phyloP scores from a whole-genome alignment of 805 yeast genomes.

The Blastobotrys parvus region DNA sequence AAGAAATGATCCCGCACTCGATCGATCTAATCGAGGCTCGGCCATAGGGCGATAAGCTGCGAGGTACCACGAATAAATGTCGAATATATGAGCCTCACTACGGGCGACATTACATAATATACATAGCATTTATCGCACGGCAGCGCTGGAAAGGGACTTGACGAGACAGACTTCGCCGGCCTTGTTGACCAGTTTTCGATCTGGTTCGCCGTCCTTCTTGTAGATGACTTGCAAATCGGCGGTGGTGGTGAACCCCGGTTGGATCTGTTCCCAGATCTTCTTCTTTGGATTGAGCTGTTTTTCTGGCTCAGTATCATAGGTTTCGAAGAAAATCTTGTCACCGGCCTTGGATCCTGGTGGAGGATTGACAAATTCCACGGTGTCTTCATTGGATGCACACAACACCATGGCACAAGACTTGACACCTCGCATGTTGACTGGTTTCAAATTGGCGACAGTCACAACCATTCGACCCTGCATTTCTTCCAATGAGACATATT shows the following conservation, averaged over 20 bases:
- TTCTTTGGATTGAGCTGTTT: constrained; percentile 93
- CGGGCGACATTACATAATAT: no score
- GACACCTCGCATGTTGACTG: constrained; percentile 96
- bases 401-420: constrained; percentile 95
- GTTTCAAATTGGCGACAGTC: constrained; percentile 91
- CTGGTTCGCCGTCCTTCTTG: constrained; percentile 67
- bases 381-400: constrained; percentile 61
- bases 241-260: constrained; percentile 81
- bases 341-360: constrained; percentile 92
- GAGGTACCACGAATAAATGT: no score
- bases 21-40: no score
- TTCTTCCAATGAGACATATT: constrained; percentile 79
- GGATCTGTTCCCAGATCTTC: constrained; percentile 94
- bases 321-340: constrained; percentile 93
- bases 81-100: no score
- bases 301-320: constrained; percentile 81
- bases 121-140: constrained; percentile 51
- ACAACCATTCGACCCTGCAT: constrained; percentile 93
- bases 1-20: no score
- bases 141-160: constrained; percentile 62
- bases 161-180: constrained; percentile 73
- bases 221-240: constrained; percentile 70
- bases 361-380: constrained; percentile 89
- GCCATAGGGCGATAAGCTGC: no score
- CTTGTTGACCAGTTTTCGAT: constrained; percentile 64